These are phyloP conservation scores for Aspergillus sp. DNA, from an alignment of 2,329 filamentous ascomycete genomes.

Conservation along the genomic window DNA sequence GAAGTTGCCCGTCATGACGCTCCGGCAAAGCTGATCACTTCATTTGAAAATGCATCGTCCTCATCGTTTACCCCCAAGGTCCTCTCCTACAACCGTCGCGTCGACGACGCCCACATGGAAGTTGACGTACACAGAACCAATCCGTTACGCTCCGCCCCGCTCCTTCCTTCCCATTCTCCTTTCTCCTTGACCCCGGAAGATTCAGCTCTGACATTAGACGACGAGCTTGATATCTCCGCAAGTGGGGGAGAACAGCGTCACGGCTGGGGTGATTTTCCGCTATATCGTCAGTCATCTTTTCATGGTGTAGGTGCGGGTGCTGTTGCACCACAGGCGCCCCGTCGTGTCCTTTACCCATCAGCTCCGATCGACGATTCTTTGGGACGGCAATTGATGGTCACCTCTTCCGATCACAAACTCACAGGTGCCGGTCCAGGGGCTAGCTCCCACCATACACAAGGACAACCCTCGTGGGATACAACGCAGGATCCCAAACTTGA, in stretches of 20 bases:
- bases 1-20: constrained; percentile 30
- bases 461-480: constrained; percentile 23
- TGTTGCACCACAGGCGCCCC: constrained; percentile 21
- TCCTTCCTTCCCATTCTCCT: constrained; percentile 23
- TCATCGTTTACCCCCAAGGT: constrained; percentile 28
- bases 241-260: constrained; percentile 16
- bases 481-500: constrained; percentile 27
- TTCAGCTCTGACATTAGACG: constrained; percentile 25
- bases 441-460: constrained; percentile 22
- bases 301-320: constrained; percentile 25
- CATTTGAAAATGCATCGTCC: constrained; percentile 31
- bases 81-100: constrained; percentile 28
- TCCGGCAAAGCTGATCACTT: constrained; percentile 32
- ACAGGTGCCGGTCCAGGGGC: constrained; percentile 21
- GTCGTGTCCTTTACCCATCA: constrained; percentile 28
- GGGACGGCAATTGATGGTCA: constrained; percentile 21
- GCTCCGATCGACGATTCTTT: constrained; percentile 28
- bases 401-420: constrained; percentile 21
- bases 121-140: constrained; percentile 35
- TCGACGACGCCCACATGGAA: constrained; percentile 38
- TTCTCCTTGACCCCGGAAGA: constrained; percentile 29
- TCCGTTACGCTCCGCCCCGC: constrained; percentile 29
- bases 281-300: constrained; percentile 22
- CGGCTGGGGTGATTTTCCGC: constrained; percentile 20
- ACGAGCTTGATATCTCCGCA: constrained; percentile 22